A percentile compares a stretch with the other conserved stretches of the same genome.
These are phyloP conservation scores for Tillandsia leiboldiana DNA, from an alignment of 176 grass and related monocot species.

Conservation along the genomic window DNA sequence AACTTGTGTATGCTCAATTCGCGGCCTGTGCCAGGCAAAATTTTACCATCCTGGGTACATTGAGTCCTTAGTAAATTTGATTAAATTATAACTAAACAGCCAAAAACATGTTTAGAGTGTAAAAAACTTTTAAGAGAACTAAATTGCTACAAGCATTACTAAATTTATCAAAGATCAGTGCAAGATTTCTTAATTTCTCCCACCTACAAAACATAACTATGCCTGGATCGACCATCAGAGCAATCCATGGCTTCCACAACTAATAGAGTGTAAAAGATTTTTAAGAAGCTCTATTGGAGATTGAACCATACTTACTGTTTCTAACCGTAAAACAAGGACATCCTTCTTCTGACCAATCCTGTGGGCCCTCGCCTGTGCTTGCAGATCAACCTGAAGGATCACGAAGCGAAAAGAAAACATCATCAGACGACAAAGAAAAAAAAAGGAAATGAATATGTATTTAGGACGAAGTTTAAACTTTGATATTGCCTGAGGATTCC, in stretches of 20 bases:
- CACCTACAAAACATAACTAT: too few relatives aligned
- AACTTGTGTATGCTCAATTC: neutral
- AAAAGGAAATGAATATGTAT: neutral
- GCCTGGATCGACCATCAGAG: too few relatives aligned
- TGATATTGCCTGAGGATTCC: conserved; percentile 90
- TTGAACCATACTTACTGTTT: conserved; percentile 52
- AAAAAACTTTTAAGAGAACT: neutral
- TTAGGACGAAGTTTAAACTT: conserved; percentile 14
- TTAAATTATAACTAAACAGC: neutral
- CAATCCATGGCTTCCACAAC: neutral
- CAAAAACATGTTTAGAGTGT: neutral
- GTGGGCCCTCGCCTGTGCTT: conserved; percentile 98
- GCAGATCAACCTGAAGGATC: conserved; percentile 76
- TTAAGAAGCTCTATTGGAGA: conserved; percentile 10
- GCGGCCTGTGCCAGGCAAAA: neutral
- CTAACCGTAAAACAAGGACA: conserved; percentile 96
- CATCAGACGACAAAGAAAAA: neutral
- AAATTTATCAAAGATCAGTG: too few relatives aligned
- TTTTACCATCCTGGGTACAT: neutral
- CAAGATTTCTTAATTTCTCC: too few relatives aligned
- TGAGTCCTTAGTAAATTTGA: neutral
- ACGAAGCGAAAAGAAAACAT: neutral
- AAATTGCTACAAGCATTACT: neutral
- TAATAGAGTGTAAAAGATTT: conserved; percentile 7
- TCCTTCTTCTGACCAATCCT: conserved; percentile 99